phyloP scores from a whole-genome alignment of 148 eudicot genomes.

The Vaccinium myrtillus region DNA sequence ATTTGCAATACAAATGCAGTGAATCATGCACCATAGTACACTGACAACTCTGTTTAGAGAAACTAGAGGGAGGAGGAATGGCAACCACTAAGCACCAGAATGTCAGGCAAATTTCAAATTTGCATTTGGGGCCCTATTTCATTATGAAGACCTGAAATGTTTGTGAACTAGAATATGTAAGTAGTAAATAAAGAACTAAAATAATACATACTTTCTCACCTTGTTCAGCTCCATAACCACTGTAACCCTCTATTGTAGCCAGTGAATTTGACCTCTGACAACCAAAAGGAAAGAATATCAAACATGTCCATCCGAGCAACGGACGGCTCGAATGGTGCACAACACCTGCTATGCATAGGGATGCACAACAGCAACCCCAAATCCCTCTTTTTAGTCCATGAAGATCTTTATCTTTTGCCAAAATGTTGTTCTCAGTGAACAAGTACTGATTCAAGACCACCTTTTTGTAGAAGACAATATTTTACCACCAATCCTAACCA shows the following conservation, averaged over 20 bases:
- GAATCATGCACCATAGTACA: background rate
- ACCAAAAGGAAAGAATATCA: background rate
- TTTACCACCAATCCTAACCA: background rate
- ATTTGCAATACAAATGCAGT: too few relatives aligned
- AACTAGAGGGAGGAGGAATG: background rate
- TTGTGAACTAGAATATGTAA: background rate
- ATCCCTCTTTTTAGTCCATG: background rate
- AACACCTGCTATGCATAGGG: too few relatives aligned
- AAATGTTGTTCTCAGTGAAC: too few relatives aligned
- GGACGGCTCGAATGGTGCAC: too few relatives aligned
- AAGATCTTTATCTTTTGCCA: background rate
- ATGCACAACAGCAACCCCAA: too few relatives aligned
- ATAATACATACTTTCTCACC: slow-evolving; percentile 51
- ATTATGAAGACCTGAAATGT: background rate
- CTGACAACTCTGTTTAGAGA: background rate
- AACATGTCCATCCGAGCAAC: background rate
- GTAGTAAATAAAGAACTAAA: background rate
- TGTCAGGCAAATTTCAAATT: background rate
- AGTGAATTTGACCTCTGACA: slow-evolving; percentile 51
- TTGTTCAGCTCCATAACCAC: slow-evolving; percentile 86
- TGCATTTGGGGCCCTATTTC: background rate
- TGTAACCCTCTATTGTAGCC: slow-evolving; percentile 66
- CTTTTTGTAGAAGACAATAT: background rate
- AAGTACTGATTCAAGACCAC: too few relatives aligned
- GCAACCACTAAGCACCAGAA: background rate